Conservation (phyloP, 441 rosid genomes). For the California macrophylla region DNA sequence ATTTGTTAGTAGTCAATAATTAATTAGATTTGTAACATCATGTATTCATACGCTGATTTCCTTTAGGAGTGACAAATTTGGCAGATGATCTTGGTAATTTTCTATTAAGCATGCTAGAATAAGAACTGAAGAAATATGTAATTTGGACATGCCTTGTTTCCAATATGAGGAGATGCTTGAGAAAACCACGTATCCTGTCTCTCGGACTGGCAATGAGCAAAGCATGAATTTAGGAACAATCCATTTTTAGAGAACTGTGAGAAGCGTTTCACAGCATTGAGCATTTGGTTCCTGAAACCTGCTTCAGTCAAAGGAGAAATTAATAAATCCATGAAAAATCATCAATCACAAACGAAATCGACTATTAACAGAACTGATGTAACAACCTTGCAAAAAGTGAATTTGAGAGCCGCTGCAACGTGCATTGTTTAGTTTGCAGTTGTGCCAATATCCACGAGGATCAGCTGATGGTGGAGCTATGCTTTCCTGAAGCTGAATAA, state of each 20-base stretch:
- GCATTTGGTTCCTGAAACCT: conserved; percentile 30
- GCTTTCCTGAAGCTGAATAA: conserved; percentile 4
- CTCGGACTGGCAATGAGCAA: conserved; percentile 31
- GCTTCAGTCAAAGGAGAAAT: conserved; percentile 7
- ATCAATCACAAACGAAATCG: background rate
- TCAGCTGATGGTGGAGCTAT: conserved; percentile 72
- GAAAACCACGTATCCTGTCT: conserved; percentile 31
- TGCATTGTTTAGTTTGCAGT: conserved; percentile 64
- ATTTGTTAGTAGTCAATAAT: background rate
- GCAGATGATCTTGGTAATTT: background rate
- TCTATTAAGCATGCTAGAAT: background rate
- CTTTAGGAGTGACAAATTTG: background rate
- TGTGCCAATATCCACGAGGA: conserved; percentile 78
- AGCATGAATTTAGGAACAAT: conserved; percentile 27
- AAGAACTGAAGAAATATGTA: background rate
- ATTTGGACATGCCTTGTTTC: conserved; percentile 22
- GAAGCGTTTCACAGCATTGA: conserved; percentile 20
- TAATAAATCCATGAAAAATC: background rate
- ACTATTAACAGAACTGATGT: background rate
- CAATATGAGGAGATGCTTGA: conserved; percentile 21
- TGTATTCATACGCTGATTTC: background rate
- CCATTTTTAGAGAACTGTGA: conserved; percentile 20
- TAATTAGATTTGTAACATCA: background rate
- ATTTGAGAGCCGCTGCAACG: conserved; percentile 59
- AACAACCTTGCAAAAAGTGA: conserved; percentile 60